Conservation (phyloP, 148 eudicot genomes). For the Cornus kousa region DNA sequence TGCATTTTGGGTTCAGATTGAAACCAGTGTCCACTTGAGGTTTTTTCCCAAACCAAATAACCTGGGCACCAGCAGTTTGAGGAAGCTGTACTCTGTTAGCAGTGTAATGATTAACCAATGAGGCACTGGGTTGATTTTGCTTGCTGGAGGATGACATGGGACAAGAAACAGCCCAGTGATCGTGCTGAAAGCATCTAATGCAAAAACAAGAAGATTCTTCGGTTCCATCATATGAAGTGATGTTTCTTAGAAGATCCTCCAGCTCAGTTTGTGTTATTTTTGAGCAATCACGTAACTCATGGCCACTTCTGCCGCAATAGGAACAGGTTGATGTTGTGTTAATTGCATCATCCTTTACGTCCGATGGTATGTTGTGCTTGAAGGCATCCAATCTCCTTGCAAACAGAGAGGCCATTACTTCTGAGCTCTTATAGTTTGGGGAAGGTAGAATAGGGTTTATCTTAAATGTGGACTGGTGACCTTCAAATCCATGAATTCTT, state of each 20-base stretch:
- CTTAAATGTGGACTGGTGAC: constrained; percentile 4
- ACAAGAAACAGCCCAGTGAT: constrained; percentile 61
- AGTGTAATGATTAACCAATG: background rate
- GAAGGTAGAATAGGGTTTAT: constrained; percentile 14
- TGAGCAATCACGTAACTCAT: constrained; percentile 40
- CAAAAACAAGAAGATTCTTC: constrained; percentile 41
- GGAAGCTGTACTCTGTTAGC: constrained; percentile 11
- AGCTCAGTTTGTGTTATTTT: constrained; percentile 36
- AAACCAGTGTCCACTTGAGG: background rate
- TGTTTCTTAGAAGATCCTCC: constrained; percentile 27
- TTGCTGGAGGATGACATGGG: constrained; percentile 25
- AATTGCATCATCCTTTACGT: constrained; percentile 8
- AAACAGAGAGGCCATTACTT: constrained; percentile 47
- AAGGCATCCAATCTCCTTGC: constrained; percentile 53
- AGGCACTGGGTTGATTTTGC: constrained; percentile 1
- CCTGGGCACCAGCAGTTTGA: background rate
- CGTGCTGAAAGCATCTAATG: constrained; percentile 51
- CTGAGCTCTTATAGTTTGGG: constrained; percentile 25
- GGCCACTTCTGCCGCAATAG: constrained; percentile 50
- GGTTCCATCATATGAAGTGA: constrained; percentile 17
- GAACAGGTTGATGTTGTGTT: constrained; percentile 25
- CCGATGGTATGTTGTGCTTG: constrained; percentile 28
- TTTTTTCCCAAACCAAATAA: background rate
- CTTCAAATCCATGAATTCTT: constrained; percentile 11
- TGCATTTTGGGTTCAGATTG: background rate